These are phyloP conservation scores for Podospora australis DNA, from an alignment of 495 filamentous ascomycete species.

Conservation along the genomic window DNA sequence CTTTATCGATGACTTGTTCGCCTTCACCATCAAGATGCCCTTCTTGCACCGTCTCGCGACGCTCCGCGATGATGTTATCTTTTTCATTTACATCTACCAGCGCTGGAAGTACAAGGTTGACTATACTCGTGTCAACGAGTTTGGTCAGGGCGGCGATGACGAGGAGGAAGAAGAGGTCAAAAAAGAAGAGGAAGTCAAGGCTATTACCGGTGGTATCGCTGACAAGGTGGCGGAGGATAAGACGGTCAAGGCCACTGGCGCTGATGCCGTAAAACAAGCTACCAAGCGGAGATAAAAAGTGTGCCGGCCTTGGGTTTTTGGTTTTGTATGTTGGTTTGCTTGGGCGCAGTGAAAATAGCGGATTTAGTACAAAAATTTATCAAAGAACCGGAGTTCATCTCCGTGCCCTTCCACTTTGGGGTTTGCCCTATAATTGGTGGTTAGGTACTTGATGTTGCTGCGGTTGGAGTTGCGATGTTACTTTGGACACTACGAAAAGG, in stretches of 20 bases:
- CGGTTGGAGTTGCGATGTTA: too few relatives aligned
- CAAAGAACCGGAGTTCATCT: too few relatives aligned
- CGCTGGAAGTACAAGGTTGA: slow-evolving; percentile 89
- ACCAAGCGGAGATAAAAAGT: slow-evolving; percentile 41
- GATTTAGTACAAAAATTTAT: too few relatives aligned
- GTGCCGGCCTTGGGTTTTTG: neutral
- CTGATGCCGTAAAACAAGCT: slow-evolving; percentile 23
- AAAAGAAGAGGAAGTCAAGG: slow-evolving; percentile 12
- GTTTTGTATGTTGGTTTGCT: neutral
- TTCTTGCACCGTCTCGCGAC: slow-evolving; percentile 92
- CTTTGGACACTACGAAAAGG: too few relatives aligned
- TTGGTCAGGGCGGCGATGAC: slow-evolving; percentile 92
- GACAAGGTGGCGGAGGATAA: slow-evolving; percentile 15
- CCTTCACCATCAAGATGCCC: slow-evolving; percentile 99
- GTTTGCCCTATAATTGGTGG: too few relatives aligned
- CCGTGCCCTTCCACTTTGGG: too few relatives aligned
- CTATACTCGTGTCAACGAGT: slow-evolving; percentile 90
- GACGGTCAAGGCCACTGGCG: slow-evolving; percentile 34
- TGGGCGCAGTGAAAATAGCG: too few relatives aligned
- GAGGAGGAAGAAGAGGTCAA: slow-evolving; percentile 47
- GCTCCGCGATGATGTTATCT: slow-evolving; percentile 91
- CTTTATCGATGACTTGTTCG: slow-evolving; percentile 68
- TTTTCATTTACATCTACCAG: slow-evolving; percentile 98
- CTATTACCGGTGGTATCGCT: slow-evolving; percentile 6
- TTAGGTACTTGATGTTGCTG: too few relatives aligned